Evolutionary conservation across 2,329 filamentous ascomycete species (phyloP).

Genomic region (Mollisia scopiformis): DNA sequence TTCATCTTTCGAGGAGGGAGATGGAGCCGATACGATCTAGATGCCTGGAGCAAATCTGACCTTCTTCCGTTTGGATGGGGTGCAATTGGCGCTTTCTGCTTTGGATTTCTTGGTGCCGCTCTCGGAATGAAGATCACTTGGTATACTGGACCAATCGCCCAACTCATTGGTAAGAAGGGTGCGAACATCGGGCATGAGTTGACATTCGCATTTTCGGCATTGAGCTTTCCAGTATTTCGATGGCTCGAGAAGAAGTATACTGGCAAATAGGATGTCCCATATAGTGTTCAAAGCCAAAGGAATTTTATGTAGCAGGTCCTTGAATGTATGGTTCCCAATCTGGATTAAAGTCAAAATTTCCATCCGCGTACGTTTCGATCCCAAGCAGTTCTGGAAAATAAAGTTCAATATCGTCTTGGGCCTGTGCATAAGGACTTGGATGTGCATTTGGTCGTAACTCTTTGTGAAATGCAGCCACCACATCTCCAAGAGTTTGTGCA

Average conservation of each 20-base stretch:
- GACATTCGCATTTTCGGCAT: conserved; percentile 14
- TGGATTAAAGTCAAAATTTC: conserved; percentile 36
- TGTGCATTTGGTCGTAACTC: conserved; percentile 39
- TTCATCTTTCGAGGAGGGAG: conserved; percentile 63
- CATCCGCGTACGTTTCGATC: conserved; percentile 32
- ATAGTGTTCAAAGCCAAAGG: no score
- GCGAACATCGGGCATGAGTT: conserved; percentile 31
- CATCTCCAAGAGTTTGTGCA: conserved; percentile 43
- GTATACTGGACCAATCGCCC: conserved; percentile 66
- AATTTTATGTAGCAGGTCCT: conserved; percentile 12
- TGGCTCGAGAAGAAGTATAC: conserved; percentile 17
- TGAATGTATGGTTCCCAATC: conserved; percentile 29
- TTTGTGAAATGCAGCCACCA: conserved; percentile 40
- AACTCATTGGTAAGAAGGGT: conserved; percentile 54
- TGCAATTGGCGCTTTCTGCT: conserved; percentile 61
- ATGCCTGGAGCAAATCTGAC: conserved; percentile 56
- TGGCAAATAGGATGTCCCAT: conserved; percentile 22
- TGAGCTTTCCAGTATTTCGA: conserved; percentile 11
- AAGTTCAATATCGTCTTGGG: conserved; percentile 24
- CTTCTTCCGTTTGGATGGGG: conserved; percentile 64
- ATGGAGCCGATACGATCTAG: conserved; percentile 53
- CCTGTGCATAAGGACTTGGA: conserved; percentile 10
- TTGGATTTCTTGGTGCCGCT: conserved; percentile 65
- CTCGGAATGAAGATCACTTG: conserved; percentile 70
- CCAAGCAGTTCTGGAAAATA: conserved; percentile 40